These are phyloP conservation scores for Komagataella phaffii DNA, from an alignment of 805 yeast genomes.

Conservation along the genomic window DNA sequence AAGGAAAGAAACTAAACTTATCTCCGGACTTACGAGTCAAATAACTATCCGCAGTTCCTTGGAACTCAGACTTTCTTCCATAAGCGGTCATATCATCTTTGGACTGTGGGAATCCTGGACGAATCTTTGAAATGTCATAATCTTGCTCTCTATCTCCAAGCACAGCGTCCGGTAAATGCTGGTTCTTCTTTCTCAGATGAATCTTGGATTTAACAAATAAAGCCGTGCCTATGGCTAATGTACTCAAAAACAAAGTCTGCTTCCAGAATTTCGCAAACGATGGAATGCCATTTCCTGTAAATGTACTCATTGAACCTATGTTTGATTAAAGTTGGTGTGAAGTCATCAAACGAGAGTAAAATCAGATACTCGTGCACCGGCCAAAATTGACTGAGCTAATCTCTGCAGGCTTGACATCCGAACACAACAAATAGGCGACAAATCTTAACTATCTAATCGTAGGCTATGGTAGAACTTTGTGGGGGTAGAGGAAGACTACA, in stretches of 20 bases:
- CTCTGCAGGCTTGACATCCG: not conserved
- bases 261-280: conserved; percentile 10
- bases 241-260: conserved; percentile 14
- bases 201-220: conserved; percentile 20
- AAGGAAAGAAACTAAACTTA: conserved; percentile 12
- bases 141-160: conserved; percentile 7
- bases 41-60: conserved; percentile 55
- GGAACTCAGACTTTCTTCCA: conserved; percentile 46
- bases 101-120: conserved; percentile 33
- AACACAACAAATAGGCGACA: not conserved
- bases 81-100: conserved; percentile 13
- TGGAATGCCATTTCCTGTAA: not conserved
- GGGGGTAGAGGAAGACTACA: not conserved
- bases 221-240: conserved; percentile 18
- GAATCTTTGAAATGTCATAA: conserved; percentile 22
- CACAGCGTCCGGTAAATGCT: conserved; percentile 20
- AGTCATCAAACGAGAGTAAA: not conserved
- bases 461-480: conserved; percentile 1
- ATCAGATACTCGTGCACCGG: not conserved
- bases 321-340: not conserved
- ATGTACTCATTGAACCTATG: not conserved
- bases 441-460: not conserved
- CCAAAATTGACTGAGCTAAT: not conserved
- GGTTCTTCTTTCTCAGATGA: conserved; percentile 18
- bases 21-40: conserved; percentile 27